These are phyloP conservation scores for Leccinum variicolor DNA, from an alignment of 768 basidiomycete species.

Conservation along the genomic window DNA sequence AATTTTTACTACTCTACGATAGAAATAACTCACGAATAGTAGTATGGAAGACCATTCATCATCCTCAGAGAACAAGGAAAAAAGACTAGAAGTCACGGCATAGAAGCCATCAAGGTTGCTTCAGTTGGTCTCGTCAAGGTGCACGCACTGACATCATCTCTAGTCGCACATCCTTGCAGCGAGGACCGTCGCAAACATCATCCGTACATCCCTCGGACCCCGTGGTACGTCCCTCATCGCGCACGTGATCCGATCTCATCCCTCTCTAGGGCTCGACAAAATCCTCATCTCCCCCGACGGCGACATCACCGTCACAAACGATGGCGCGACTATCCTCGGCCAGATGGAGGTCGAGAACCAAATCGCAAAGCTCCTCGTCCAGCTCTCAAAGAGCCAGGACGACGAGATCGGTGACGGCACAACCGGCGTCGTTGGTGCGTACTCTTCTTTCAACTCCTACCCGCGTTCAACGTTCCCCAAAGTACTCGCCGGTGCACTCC, in stretches of 20 bases:
- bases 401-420: constrained; percentile 99
- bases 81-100: constrained; percentile 89
- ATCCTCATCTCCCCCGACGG: constrained; percentile 95
- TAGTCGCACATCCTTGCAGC: constrained; percentile 97
- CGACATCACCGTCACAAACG: constrained; percentile 98
- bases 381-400: constrained; percentile 96
- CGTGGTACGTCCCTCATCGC: constrained; percentile 55
- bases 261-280: constrained; percentile 78
- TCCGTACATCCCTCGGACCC: constrained; percentile 93
- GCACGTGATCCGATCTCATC: constrained; percentile 9
- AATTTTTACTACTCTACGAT: neutral
- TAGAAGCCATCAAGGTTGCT: constrained; percentile 90
- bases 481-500: constrained; percentile 97
- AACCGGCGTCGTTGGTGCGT: constrained; percentile 96
- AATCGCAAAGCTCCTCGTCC: constrained; percentile 96
- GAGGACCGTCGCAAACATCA: constrained; percentile 88
- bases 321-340: constrained; percentile 95
- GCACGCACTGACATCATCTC: constrained; percentile 4
- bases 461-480: neutral
- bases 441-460: constrained; percentile 2
- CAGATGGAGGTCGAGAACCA: constrained; percentile 99
- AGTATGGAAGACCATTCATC: constrained; percentile 98
- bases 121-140: neutral
- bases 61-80: constrained; percentile 91
- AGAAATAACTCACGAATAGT: constrained; percentile 8